phyloP scores from a whole-genome alignment of 1,284 basidiomycete genomes.

The Microbotryum saponariae region DNA sequence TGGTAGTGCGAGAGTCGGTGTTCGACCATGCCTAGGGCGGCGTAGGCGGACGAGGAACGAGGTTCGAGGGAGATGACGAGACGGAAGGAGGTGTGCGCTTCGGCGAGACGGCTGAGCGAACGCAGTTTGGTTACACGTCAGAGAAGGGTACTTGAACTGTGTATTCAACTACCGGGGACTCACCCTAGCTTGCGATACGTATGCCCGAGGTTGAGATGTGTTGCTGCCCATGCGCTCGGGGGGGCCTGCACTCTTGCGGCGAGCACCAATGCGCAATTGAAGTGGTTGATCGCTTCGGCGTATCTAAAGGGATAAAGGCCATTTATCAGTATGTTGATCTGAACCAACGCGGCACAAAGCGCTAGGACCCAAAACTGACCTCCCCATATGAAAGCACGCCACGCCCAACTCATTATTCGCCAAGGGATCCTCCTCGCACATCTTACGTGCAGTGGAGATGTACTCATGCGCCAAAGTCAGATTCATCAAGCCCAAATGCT shows the following conservation, averaged over 20 bases:
- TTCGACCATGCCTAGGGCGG: constrained; percentile 73
- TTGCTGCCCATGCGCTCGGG: constrained; percentile 71
- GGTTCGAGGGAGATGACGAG: constrained; percentile 73
- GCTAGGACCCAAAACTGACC: constrained; percentile 48
- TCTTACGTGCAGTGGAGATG: constrained; percentile 65
- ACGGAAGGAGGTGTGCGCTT: constrained; percentile 59
- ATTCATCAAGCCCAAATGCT: constrained; percentile 86
- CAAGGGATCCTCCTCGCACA: constrained; percentile 80
- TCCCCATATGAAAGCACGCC: constrained; percentile 74
- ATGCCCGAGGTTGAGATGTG: constrained; percentile 84
- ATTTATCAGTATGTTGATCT: no score
- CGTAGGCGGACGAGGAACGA: constrained; percentile 64
- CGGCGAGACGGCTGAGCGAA: constrained; percentile 53
- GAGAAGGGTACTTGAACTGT: no score
- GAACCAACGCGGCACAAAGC: no score
- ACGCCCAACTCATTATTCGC: constrained; percentile 88
- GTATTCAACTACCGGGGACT: constrained; percentile 33
- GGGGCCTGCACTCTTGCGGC: constrained; percentile 76
- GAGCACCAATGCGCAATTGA: constrained; percentile 61
- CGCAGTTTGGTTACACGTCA: no score
- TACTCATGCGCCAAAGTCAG: constrained; percentile 76
- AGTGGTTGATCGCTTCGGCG: constrained; percentile 59
- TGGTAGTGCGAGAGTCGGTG: constrained; percentile 66
- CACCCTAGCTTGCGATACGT: constrained; percentile 70
- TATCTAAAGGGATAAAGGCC: constrained; percentile 47